Base-by-base conservation (phyloP, 2,329 filamentous ascomycete genomes). In the Fusarium subglutinans region DNA sequence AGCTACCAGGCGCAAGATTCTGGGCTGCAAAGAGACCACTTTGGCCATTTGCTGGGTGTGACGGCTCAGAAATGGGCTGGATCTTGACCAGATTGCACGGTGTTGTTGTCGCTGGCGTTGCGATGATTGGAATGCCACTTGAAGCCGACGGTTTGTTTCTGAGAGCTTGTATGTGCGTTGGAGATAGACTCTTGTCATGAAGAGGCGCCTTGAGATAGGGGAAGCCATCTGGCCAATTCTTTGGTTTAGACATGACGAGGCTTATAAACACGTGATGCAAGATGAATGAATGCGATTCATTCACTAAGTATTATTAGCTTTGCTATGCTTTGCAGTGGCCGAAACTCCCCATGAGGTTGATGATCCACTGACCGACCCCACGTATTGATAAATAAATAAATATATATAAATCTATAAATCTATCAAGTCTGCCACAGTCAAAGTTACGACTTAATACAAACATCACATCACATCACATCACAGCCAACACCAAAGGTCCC, bases 31-130 rank as follows among this genome's bases (percentile, higher is more conserved):
- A 92, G 38, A 92, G 87, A 2, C 90, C 90, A 57, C 78, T 80
- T 79, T 92, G 90, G 8, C 87, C 87, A 74, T 82, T 75, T 18
- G 90, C 90, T 1, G 90, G 90, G 76, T 92, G 90, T 1, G 79
- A 73, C 0, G 85, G 79, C 58, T 86, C 79, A 1, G 75, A 77
- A 69, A 92, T 92, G 40, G 83, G 81, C 17, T 84, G 84, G 75
- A 92, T 91, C 69, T 81, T 86, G 60, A 90, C 88, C 14, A 84
- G 77, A n/a, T 83, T 66, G 62, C 82, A 86, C 15, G 89, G 87
- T 0, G 86, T 84, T 47, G 81, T 79, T 3, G 84, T 80, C 9
- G 81, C 79, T 0, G 79, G 72, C 13, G 79, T 69, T 22, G 78
- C 63, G 17, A 82, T 76, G 40, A 67, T 66, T 28, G 79, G 66